Evolutionary conservation across 352 stramenopile species (phyloP), one percentile per base, ranked within the genome.

Genomic region (Phytophthora europaea): DNA sequence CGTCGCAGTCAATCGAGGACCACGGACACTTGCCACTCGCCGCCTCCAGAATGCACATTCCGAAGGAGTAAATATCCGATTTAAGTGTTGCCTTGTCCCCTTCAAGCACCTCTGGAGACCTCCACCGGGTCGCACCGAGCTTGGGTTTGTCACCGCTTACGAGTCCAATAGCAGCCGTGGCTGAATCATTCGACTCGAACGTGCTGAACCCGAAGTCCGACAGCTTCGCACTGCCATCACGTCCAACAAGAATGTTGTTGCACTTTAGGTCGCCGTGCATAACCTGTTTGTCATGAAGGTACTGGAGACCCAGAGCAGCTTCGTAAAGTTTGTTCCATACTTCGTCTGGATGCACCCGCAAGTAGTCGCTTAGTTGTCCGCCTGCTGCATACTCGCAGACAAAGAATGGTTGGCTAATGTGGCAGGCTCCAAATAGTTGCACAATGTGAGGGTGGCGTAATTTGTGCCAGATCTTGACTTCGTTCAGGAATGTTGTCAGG

Each of bases 31-130:
- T 56, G 8, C 61, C 54, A 53, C 53, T 74, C 16, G 70, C 45
- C 4, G 59, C 43, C 23, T 45, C 47, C 5, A 53, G 47, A 6
- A 53, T 53, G 22, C 47, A 53, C 47, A 53, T 53, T 16, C 47
- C 47, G 16, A 53, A 53, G n/a, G 76, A 79, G 15, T 73, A 81
- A 20, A 81, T 50, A 23, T 83, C 73, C 8, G 65, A 76, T 7
- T 48, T 61, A 12, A 63, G 56, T 12, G 72, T 38, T 5, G 20
- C 10, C 2, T 61, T 60, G 7, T 67, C 26, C 2, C 40, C 58
- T 8, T 7, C 6, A 9, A 72, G 31, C 6, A 66, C 23, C 54
- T 76, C 53, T 34, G 72, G 72, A 5, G 67, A 52, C 18, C 47
- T 65, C 72, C 72, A 67, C 18, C 51, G 63, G 18, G 47, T 47